phyloP scores from a whole-genome alignment of 1,284 basidiomycete species.

The Cryptococcus sp. region DNA sequence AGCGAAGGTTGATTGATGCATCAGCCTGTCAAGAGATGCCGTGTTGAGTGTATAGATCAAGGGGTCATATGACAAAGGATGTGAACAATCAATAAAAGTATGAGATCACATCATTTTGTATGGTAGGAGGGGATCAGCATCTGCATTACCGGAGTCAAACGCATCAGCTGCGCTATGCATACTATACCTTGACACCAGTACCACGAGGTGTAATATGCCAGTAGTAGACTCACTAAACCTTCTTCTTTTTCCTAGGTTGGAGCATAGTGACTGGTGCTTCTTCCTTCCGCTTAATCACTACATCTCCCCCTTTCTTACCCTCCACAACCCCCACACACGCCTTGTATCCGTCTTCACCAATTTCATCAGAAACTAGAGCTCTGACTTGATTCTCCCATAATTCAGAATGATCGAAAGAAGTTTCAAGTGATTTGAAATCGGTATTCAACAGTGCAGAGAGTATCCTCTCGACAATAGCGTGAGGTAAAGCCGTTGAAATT shows the following conservation, averaged over 20 bases:
- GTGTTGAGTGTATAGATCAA: no score
- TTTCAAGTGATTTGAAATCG: slow-evolving; percentile 67
- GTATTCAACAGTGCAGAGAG: slow-evolving; percentile 64
- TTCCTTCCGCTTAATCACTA: slow-evolving; percentile 32
- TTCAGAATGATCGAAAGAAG: slow-evolving; percentile 63
- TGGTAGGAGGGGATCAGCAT: no score
- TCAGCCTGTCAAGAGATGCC: no score
- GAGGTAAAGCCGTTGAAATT: slow-evolving; percentile 51
- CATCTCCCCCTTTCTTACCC: slow-evolving; percentile 18
- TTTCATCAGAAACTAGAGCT: slow-evolving; percentile 32
- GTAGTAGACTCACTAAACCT: slow-evolving; percentile 2
- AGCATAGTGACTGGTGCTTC: slow-evolving; percentile 42
- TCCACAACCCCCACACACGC: slow-evolving; percentile 16
- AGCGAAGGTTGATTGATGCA: no score
- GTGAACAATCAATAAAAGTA: not conserved
- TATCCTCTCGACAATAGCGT: slow-evolving; percentile 63
- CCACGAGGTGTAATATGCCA: no score
- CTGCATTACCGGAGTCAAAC: no score
- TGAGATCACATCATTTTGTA: no score
- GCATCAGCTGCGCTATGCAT: no score
- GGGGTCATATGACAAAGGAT: not conserved
- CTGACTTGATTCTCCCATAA: slow-evolving; percentile 61
- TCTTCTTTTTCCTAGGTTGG: slow-evolving; percentile 47
- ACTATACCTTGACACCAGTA: no score
- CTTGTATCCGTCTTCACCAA: slow-evolving; percentile 31